A percentile compares a stretch with the other conserved stretches of the same genome.
Conservation (phyloP, 305 asterid genomes). For the Withania somnifera region DNA sequence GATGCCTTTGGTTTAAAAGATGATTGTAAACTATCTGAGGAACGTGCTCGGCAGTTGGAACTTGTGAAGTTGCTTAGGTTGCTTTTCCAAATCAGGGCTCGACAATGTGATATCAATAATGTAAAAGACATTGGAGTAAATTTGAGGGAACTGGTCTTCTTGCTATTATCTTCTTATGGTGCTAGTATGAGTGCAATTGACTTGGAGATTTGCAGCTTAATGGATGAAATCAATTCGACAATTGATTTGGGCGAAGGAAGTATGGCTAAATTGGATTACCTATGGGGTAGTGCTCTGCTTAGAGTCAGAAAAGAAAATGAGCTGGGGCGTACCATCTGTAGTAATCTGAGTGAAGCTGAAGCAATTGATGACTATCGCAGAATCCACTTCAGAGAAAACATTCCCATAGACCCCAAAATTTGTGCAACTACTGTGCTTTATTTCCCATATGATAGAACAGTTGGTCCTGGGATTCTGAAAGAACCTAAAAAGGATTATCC, state of each 20-base stretch:
- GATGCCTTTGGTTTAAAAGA: slow-evolving; percentile 22
- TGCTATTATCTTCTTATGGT: slow-evolving; percentile 66
- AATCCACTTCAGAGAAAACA: slow-evolving; percentile 61
- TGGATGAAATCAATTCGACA: slow-evolving; percentile 50
- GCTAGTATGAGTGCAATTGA: slow-evolving; percentile 67
- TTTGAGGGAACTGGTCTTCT: slow-evolving; percentile 49
- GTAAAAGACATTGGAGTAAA: slow-evolving; percentile 48
- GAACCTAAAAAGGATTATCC: slow-evolving; percentile 30
- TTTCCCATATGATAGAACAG: slow-evolving; percentile 57
- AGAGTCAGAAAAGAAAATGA: slow-evolving; percentile 46
- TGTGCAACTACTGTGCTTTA: slow-evolving; percentile 71
- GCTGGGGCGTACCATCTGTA: slow-evolving; percentile 21
- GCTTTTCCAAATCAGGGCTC: slow-evolving; percentile 43
- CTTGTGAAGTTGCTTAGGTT: slow-evolving; percentile 70
- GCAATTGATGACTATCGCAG: slow-evolving; percentile 37
- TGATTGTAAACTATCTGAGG: slow-evolving; percentile 20
- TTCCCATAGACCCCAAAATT: slow-evolving; percentile 74
- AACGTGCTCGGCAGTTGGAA: slow-evolving; percentile 40
- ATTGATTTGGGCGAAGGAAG: slow-evolving; percentile 45
- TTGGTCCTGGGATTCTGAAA: slow-evolving; percentile 22
- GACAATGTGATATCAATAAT: slow-evolving; percentile 27
- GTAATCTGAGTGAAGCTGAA: slow-evolving; percentile 28
- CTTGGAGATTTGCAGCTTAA: slow-evolving; percentile 57
- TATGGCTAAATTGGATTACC: slow-evolving; percentile 57
- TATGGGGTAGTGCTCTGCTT: slow-evolving; percentile 74